phyloP scores from a whole-genome alignment of 2,329 filamentous ascomycete species.

The Triangularia verruculosa region DNA sequence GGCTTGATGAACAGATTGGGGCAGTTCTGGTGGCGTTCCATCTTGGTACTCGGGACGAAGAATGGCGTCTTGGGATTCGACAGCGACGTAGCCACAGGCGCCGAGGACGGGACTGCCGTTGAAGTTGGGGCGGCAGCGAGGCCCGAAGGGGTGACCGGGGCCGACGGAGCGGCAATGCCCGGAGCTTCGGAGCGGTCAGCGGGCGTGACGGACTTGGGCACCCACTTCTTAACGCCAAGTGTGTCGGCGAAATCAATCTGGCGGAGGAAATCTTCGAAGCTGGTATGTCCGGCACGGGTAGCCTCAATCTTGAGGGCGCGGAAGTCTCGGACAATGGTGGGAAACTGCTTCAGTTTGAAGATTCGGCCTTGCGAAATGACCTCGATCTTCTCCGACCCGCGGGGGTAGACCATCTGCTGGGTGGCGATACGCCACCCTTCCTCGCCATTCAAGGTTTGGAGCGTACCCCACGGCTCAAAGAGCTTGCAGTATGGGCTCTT shows the following conservation, averaged over 20 bases:
- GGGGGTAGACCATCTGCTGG: not conserved
- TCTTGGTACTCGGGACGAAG: slow-evolving; percentile 28
- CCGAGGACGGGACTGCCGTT: too few relatives aligned
- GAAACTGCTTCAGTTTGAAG: slow-evolving; percentile 14
- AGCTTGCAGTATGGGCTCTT: slow-evolving; percentile 3
- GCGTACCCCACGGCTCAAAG: not conserved
- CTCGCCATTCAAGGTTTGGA: slow-evolving; percentile 15
- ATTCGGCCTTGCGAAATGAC: slow-evolving; percentile 24
- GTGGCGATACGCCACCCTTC: slow-evolving; percentile 25
- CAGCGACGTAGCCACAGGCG: not conserved
- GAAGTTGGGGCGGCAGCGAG: not conserved
- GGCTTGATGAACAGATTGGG: slow-evolving; percentile 29
- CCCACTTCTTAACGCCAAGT: slow-evolving; percentile 29
- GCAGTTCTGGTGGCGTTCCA: slow-evolving; percentile 30
- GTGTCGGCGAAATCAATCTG: slow-evolving; percentile 22
- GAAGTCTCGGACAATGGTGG: slow-evolving; percentile 1
- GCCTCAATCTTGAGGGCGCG: not conserved
- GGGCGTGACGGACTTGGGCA: not conserved
- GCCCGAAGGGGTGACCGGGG: not conserved
- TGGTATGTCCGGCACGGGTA: not conserved
- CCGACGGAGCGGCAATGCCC: not conserved
- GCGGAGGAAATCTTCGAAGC: slow-evolving; percentile 4
- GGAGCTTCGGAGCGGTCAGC: not conserved
- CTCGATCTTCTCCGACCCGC: not conserved
- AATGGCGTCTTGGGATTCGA: slow-evolving; percentile 19